A percentile compares a stretch with the other conserved stretches of the same genome.
Evolutionary conservation across 1,284 basidiomycete species (phyloP).

Genomic region (Heterobasidion occidentale): DNA sequence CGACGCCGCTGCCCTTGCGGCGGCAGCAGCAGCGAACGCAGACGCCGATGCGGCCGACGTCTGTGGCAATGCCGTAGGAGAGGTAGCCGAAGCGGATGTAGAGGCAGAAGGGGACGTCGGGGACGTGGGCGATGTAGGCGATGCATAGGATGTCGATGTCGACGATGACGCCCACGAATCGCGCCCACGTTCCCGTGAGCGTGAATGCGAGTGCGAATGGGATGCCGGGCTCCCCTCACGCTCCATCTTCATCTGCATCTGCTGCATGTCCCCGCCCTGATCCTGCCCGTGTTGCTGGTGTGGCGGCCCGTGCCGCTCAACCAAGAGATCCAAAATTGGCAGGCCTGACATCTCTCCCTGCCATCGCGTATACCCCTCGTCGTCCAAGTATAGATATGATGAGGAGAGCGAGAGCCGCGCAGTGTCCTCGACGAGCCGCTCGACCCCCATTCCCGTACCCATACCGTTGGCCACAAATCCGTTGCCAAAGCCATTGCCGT

Average conservation of each 20-base stretch:
- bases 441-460: conserved; percentile 15
- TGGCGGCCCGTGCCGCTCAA: conserved; percentile 42
- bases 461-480: not conserved
- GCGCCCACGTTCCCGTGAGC: conserved; percentile 16
- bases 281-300: conserved; percentile 24
- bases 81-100: no score
- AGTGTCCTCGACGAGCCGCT: conserved; percentile 47
- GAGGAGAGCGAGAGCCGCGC: conserved; percentile 57
- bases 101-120: no score
- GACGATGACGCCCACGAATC: conserved; percentile 5
- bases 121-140: no score
- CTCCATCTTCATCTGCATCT: not conserved
- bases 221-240: not conserved
- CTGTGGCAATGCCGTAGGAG: no score
- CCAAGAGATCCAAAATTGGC: conserved; percentile 74
- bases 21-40: no score
- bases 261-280: conserved; percentile 6
- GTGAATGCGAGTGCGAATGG: conserved; percentile 6
- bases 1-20: conserved; percentile 13
- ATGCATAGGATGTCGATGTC: no score
- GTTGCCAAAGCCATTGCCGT: not conserved
- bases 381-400: conserved; percentile 76
- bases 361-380: conserved; percentile 78
- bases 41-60: no score
- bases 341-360: conserved; percentile 87